A percentile compares a stretch with the other conserved stretches of the same genome.
These are phyloP conservation scores for Claviceps sorghi DNA, from an alignment of 2,329 filamentous ascomycete genomes.

Conservation along the genomic window DNA sequence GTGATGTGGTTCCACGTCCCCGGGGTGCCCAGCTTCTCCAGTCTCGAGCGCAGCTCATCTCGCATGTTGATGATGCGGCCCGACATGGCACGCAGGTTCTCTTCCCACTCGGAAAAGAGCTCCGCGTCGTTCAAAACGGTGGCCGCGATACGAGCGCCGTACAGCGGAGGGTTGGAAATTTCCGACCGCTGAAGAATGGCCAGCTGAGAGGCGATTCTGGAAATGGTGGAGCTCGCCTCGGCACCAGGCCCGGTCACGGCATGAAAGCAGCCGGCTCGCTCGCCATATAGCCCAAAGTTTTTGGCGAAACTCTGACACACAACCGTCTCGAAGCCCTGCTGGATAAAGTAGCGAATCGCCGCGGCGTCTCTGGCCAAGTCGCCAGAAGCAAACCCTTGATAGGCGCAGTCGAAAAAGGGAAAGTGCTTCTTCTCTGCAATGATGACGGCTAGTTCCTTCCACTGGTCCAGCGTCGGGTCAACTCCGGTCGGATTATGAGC, in stretches of 20 bases:
- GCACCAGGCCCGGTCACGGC: conserved; percentile 61
- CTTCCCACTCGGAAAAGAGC: conserved; percentile 85
- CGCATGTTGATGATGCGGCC: conserved; percentile 92
- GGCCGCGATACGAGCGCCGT: conserved; percentile 79
- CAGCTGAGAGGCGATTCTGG: conserved; percentile 70
- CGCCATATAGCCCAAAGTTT: conserved; percentile 94
- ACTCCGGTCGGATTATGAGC: conserved; percentile 98
- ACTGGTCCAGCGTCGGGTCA: conserved; percentile 85
- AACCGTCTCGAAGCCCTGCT: conserved; percentile 78
- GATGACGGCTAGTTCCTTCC: conserved; percentile 72
- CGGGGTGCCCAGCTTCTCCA: conserved; percentile 74
- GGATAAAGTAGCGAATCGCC: conserved; percentile 88
- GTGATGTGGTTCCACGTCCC: conserved; percentile 96
- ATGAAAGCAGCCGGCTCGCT: conserved; percentile 93
- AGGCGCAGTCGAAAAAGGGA: conserved; percentile 96
- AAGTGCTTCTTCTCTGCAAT: conserved; percentile 72
- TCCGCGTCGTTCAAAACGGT: conserved; percentile 67
- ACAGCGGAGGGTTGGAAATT: conserved; percentile 92
- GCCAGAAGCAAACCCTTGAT: conserved; percentile 94
- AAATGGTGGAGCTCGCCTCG: conserved; percentile 46
- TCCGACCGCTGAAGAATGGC: conserved; percentile 91
- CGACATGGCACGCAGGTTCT: conserved; percentile 83
- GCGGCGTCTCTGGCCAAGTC: conserved; percentile 72
- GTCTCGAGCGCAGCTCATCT: conserved; percentile 56
- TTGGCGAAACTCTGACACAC: conserved; percentile 93